Base-by-base conservation (phyloP, 2,329 filamentous ascomycete species). In the Colletotrichum sp. region DNA sequence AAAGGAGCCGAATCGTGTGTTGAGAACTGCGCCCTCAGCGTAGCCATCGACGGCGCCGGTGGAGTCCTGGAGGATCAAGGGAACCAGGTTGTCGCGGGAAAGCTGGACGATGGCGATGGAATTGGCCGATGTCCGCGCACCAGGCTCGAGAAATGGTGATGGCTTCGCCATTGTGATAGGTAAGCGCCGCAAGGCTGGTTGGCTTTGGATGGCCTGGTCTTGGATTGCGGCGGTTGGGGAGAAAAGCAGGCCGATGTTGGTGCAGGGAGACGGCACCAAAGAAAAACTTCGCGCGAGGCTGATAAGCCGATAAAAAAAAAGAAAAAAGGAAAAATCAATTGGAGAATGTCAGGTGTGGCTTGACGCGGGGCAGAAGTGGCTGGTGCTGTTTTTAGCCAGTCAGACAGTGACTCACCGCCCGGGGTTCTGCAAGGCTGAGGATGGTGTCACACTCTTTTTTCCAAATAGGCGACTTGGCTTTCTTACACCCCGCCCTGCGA, bases 1-100 rank as follows among this genome's bases (percentile, higher is more conserved):
- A 77, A 96, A 96, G 0, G 96, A 98, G 65, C 97, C 97, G 82
- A 98, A 99, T 60, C 96, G 93, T 2, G 96, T 99, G 86, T 98
- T 99, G 70, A 96, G 92, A 4, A 95, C 94, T 63, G 93, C 93
- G 44, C 94, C 94, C 82, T 96, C 94, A 34, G 91, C 90, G 80
- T 96, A 96, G 75, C 94, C 94, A 81, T 93, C 90, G 78, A 94
- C 89, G 57, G 91, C 89, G 69, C 92, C 92, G 49, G 91, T 89
- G 26, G 89, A 89, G 34, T 91, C 87, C 78, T 90, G 89, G 32
- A 96, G 90, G 77, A 95, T 92, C 30, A 96, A 89, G 9, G 96
- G 95, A 52, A 96, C 89, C 78, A 96, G 92, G 77, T 94, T 94
- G 85, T 99, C 96, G 85, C 96, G 94, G 77, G 95, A 96, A 69